Base-by-base conservation (phyloP, 2,329 filamentous ascomycete species). In the Epichloe coenophiala region DNA sequence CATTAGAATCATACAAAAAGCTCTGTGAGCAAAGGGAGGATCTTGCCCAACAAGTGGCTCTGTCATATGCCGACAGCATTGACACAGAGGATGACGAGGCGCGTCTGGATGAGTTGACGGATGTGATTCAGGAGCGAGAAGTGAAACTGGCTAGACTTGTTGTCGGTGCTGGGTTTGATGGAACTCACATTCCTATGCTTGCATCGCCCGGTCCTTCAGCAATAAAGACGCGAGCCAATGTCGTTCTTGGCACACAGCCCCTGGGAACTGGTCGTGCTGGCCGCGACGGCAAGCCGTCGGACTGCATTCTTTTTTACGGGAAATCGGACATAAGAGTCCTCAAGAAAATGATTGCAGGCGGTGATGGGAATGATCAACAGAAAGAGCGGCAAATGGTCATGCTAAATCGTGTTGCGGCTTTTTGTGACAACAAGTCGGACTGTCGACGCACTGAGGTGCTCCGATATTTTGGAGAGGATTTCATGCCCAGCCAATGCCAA, bases 381-480 rank as follows among this genome's bases (percentile, higher is more conserved):
- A 95, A 93, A 63, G 80, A 88, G 54, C 78, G 89, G 17, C 89
- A 96, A 61, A 77, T 79, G 56, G 76, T 83, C 38, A 95, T 97
- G 89, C 74, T 98, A 45, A 82, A 85, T 53, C 82, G 83, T 38
- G 88, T 98, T 53, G 76, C 89, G 1, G 81, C 87, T 52, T 98
- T 86, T 61, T 97, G 90, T 64, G 88, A 96, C 61, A 96, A 96
- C 66, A 78, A 79, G 59, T 83, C 78, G 50, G 88, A 95, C 58
- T 98, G 93, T 63, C 83, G 93, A 55, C 78, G 93, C 53, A 84
- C 86, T 1, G 87, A 95, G 65, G 84, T 98, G 15, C 78, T 98
- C 36, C 79, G 79, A n/a, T 98, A 98, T 66, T 98, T 98, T 71
- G 89, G 85, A 51, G 94, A 98, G 65, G 73, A 74, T 1, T 98